phyloP scores from a whole-genome alignment of 805 yeast species.

The Monosporozyma unispora region DNA sequence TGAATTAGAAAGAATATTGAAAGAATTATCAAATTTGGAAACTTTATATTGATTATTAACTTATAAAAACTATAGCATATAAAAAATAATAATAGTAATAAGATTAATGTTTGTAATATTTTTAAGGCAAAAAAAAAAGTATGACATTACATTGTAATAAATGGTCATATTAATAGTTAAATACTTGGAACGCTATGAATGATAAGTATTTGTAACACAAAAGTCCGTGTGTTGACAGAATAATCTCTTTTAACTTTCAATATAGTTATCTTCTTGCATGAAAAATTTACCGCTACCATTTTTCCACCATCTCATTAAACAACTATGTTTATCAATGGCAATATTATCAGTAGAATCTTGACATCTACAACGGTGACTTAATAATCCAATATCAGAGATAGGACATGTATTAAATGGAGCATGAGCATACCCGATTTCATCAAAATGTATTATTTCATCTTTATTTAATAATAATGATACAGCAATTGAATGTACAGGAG shows the following conservation, averaged over 20 bases:
- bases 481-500: slow-evolving; percentile 79
- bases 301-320: slow-evolving; percentile 73
- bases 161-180: neutral
- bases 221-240: too few relatives aligned
- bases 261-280: slow-evolving; percentile 11
- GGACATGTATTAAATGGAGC: slow-evolving; percentile 63
- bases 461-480: slow-evolving; percentile 50
- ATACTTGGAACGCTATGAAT: neutral
- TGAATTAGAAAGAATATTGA: slow-evolving; percentile 77
- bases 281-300: slow-evolving; percentile 43
- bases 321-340: slow-evolving; percentile 44
- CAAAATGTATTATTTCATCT: slow-evolving; percentile 63
- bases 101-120: neutral
- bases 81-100: neutral
- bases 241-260: neutral
- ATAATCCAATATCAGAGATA: slow-evolving; percentile 37
- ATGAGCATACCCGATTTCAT: slow-evolving; percentile 75
- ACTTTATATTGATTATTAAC: slow-evolving; percentile 30
- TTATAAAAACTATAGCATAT: neutral
- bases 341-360: slow-evolving; percentile 39
- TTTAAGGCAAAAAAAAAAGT: too few relatives aligned
- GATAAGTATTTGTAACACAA: neutral
- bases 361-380: slow-evolving; percentile 56
- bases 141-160: too few relatives aligned
- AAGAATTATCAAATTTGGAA: slow-evolving; percentile 68